Conservation (phyloP, 2,329 filamentous ascomycete species). For the Trichoderma simmonsii region DNA sequence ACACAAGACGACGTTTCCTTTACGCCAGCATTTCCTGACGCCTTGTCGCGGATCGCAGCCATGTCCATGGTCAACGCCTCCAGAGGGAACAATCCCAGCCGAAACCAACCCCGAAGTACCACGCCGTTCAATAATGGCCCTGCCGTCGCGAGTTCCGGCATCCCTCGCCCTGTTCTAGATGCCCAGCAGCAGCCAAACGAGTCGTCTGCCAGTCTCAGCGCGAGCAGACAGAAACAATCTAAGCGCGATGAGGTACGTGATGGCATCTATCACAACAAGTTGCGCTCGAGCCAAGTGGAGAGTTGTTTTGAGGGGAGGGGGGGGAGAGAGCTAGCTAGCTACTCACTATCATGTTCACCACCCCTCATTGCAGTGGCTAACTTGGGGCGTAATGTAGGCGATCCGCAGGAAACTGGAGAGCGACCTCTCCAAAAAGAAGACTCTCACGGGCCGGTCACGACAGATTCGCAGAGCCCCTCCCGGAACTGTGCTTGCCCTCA, state of each 20-base stretch:
- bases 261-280: slow-evolving; percentile 22
- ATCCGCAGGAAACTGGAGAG: slow-evolving; percentile 96
- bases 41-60: slow-evolving; percentile 14
- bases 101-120: slow-evolving; percentile 54
- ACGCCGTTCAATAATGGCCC: slow-evolving; percentile 58
- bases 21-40: neutral
- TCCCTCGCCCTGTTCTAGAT: slow-evolving; percentile 71
- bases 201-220: slow-evolving; percentile 66
- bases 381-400: slow-evolving; percentile 56
- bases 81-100: slow-evolving; percentile 63
- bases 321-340: neutral
- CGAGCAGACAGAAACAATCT: slow-evolving; percentile 91
- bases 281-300: neutral
- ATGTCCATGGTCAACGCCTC: slow-evolving; percentile 56
- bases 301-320: neutral
- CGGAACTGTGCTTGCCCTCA: slow-evolving; percentile 90
- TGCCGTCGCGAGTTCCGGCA: slow-evolving; percentile 51
- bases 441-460: slow-evolving; percentile 71
- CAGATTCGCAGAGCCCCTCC: slow-evolving; percentile 91
- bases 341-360: neutral
- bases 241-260: slow-evolving; percentile 92
- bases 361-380: slow-evolving; percentile 14
- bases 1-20: neutral
- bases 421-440: slow-evolving; percentile 97
- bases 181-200: slow-evolving; percentile 59